Base-by-base conservation (phyloP, 768 basidiomycete species). In the Candolleomyces aberdarensis region DNA sequence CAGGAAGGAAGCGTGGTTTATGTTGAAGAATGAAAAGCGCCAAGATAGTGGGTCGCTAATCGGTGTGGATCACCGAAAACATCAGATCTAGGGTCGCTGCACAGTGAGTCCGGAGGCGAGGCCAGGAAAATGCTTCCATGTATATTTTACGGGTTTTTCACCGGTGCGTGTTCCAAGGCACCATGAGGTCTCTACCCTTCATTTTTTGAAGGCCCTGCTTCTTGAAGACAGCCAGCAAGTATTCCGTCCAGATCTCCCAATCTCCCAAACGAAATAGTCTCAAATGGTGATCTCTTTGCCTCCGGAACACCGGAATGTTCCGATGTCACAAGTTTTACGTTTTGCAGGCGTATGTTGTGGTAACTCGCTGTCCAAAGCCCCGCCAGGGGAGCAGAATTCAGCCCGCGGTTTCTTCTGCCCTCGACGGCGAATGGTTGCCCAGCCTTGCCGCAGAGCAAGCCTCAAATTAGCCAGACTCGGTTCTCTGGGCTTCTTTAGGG, bases 41-140 rank as follows among this genome's bases (percentile, higher is more conserved):
- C 75, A 74, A 72, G 69, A 67, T 67, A 65, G 68, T 69, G 74
- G 75, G 71, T 75, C 74, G 71, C 74, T 69, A 78, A 78, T 76
- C 76, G 76, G 80, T 72, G 73, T 76, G 71, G 78, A 84, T 82
- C 83, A 81, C 80, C 79, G 77, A 81, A 55, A 57, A 82, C 78
- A 83, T 82, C 81, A 85, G 83, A 86, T 85, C 84, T 86, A 85
- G 85, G 85, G 85, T 86, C 85, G 79, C 72, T 63, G 66, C 58
- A 62, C 68, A 78, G 79, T 83, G 83, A 77, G 75, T 77, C 75
- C 73, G 76, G 72, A 75, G 75, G 75, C 77, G 77, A 77, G 76
- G 76, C 77, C 72, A 74, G 74, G 59, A 60, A 63, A 71, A 66
- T 67, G 61, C 67, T 69, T 69, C 69, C 72, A 73, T 72, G 73